Percentiles rank a stretch among this genome's conserved stretches.
Conservation (phyloP, 805 yeast genomes). For the Tanozyma kutaoensis region DNA sequence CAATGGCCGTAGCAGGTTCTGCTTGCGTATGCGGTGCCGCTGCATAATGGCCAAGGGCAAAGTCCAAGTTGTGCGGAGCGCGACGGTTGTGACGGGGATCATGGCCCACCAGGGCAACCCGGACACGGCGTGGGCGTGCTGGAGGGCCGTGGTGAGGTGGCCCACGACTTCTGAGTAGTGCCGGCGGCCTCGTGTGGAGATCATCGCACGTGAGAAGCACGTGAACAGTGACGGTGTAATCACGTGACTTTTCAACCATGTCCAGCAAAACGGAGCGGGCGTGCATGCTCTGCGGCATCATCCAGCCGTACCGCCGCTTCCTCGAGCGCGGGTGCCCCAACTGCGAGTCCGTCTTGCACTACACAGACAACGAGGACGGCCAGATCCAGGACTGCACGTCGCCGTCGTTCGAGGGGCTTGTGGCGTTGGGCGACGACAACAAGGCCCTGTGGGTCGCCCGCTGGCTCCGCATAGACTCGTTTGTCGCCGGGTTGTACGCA, state of each 20-base stretch:
- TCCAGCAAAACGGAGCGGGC: slow-evolving; percentile 74
- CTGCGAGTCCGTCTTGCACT: slow-evolving; percentile 80
- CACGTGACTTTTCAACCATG: slow-evolving; percentile 28
- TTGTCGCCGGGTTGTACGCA: slow-evolving; percentile 84
- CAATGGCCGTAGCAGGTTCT: slow-evolving; percentile 59
- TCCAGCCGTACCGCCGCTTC: slow-evolving; percentile 63
- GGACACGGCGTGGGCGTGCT: slow-evolving; percentile 35
- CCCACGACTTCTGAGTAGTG: slow-evolving; percentile 53
- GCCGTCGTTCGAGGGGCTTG: slow-evolving; percentile 91
- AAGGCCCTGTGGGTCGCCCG: slow-evolving; percentile 89
- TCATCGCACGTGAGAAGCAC: slow-evolving; percentile 76
- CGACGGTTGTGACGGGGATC: slow-evolving; percentile 61
- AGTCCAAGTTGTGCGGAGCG: slow-evolving; percentile 53
- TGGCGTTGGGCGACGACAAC: slow-evolving; percentile 73
- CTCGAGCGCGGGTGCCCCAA: slow-evolving; percentile 88
- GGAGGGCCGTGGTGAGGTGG: slow-evolving; percentile 58
- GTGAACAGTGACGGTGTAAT: slow-evolving; percentile 35
- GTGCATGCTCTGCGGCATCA: slow-evolving; percentile 92
- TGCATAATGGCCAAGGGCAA: slow-evolving; percentile 69
- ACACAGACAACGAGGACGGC: slow-evolving; percentile 66
- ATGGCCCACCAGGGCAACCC: slow-evolving; percentile 77
- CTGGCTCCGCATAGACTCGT: slow-evolving; percentile 87
- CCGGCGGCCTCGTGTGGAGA: slow-evolving; percentile 61
- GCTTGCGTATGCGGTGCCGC: slow-evolving; percentile 54
- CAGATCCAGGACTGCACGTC: slow-evolving; percentile 87